Conservation (phyloP, 2,329 filamentous ascomycete genomes). For the Botrytis hyacinthi region DNA sequence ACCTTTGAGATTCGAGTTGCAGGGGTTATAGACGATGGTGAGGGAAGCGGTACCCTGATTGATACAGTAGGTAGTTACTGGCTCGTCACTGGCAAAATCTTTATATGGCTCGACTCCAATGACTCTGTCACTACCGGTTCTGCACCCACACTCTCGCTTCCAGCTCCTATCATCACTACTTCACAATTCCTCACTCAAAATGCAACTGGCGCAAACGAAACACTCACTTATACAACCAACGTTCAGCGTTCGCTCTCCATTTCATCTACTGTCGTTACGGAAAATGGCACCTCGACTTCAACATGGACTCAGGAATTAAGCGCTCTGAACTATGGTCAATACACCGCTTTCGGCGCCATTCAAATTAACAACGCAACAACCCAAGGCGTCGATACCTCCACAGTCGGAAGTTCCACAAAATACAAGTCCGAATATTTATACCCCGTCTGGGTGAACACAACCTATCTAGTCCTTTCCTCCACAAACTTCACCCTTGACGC, state of each 20-base stretch:
- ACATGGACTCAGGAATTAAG: conserved; percentile 59
- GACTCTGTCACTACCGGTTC: conserved; percentile 53
- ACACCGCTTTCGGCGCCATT: conserved; percentile 53
- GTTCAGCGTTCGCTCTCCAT: conserved; percentile 56
- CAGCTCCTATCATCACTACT: conserved; percentile 49
- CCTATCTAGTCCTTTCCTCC: conserved; percentile 44
- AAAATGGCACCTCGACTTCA: conserved; percentile 43
- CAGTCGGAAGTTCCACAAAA: conserved; percentile 35
- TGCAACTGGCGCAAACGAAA: conserved; percentile 55
- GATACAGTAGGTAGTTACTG: conserved; percentile 63
- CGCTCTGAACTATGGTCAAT: conserved; percentile 54
- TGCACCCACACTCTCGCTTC: conserved; percentile 37
- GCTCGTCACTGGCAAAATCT: conserved; percentile 77
- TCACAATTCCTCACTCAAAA: conserved; percentile 48
- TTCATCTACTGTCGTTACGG: conserved; percentile 51
- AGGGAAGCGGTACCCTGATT: conserved; percentile 49
- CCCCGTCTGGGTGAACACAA: conserved; percentile 58
- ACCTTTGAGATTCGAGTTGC: conserved; percentile 66
- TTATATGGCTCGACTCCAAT: conserved; percentile 65
- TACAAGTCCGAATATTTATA: conserved; percentile 52
- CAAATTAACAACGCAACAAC: conserved; percentile 53
- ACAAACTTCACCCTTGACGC: conserved; percentile 50
- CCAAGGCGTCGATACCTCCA: conserved; percentile 46
- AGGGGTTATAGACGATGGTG: conserved; percentile 58
- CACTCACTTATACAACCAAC: conserved; percentile 56